Evolutionary conservation across 2,329 filamentous ascomycete species (phyloP), one percentile per base, ranked within the genome.

Genomic region (Sporothrix humicola): DNA sequence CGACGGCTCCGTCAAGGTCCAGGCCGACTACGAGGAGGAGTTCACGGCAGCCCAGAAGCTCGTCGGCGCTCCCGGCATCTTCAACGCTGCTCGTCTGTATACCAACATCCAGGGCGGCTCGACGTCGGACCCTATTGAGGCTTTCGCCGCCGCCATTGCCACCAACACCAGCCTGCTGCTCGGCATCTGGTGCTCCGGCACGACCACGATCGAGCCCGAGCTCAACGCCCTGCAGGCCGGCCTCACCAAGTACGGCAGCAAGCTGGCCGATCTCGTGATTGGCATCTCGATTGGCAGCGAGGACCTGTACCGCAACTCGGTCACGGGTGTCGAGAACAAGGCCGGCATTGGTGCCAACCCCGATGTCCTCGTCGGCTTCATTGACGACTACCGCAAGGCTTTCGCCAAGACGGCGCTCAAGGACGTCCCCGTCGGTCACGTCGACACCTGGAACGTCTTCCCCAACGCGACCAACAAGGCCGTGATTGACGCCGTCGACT

Each of bases 71-170:
- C 82, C 85, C 37, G 88, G 89, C 70, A 80, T 76, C 68, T 93
- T 92, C 84, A 91, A 84, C 77, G 90, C 87, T 73, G 91, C 89
- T 46, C 89, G 91, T 74, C 84, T 91, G 46, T 92, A 93, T 85
- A 92, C 91, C 80, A 90, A 88, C 84, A 88, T 91, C 79, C 87
- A 89, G 81, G 86, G 86, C 79, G 84, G 88, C 82, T 84, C 91
- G 79, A 87, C 93, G 84, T 87, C 88, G 77, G 92, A 95, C 82
- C 94, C 94, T 71, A 85, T 97, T 79, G 85, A 93, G 84, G 94
- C 94, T 58, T 89, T 95, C 83, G 92, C 93, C 83, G 90, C 90
- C 50, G 90, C 90, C 78, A 84, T 91, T 63, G 83, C 85, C 74
- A 89, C 88, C 75, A 84, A 89, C 59, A 89, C 88, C 20, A 82